phyloP scores from a whole-genome alignment of 305 asterid species.

The Fraxinus paxiana region DNA sequence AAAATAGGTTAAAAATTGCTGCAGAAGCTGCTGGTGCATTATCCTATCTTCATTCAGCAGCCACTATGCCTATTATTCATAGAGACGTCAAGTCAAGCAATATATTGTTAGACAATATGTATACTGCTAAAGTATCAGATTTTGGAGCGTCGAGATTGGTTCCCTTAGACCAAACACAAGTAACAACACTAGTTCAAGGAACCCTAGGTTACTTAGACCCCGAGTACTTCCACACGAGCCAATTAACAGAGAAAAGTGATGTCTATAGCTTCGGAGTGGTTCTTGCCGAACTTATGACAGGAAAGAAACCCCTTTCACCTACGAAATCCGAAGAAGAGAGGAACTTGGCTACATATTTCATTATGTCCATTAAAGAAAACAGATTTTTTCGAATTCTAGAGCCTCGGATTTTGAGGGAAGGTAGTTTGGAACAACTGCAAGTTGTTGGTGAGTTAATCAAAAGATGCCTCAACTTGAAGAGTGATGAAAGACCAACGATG shows the following conservation, averaged over 20 bases:
- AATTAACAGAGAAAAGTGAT: conserved; percentile 50
- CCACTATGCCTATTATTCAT: conserved; percentile 41
- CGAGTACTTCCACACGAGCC: conserved; percentile 47
- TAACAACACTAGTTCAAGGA: conserved; percentile 50
- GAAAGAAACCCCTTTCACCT: conserved; percentile 33
- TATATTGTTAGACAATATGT: conserved; percentile 39
- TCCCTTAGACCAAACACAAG: conserved; percentile 45
- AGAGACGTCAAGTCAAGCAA: conserved; percentile 52
- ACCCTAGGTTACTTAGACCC: conserved; percentile 60
- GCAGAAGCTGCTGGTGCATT: conserved; percentile 42
- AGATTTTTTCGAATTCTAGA: conserved; percentile 28
- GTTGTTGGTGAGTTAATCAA: conserved; percentile 24
- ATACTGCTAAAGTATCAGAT: conserved; percentile 47
- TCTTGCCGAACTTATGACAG: conserved; percentile 47
- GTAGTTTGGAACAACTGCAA: conserved; percentile 27
- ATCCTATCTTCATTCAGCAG: conserved; percentile 46
- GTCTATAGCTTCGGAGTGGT: conserved; percentile 65
- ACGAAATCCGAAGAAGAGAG: conserved; percentile 19
- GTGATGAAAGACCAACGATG: conserved; percentile 32
- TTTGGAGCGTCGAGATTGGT: conserved; percentile 56
- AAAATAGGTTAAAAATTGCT: conserved; percentile 40
- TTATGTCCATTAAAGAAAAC: conserved; percentile 21
- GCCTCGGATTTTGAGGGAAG: conserved; percentile 32
- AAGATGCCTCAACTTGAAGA: conserved; percentile 27
- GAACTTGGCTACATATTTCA: conserved; percentile 20